phyloP scores from a whole-genome alignment of 352 stramenopile species.

The Thalassiosira tumida region DNA sequence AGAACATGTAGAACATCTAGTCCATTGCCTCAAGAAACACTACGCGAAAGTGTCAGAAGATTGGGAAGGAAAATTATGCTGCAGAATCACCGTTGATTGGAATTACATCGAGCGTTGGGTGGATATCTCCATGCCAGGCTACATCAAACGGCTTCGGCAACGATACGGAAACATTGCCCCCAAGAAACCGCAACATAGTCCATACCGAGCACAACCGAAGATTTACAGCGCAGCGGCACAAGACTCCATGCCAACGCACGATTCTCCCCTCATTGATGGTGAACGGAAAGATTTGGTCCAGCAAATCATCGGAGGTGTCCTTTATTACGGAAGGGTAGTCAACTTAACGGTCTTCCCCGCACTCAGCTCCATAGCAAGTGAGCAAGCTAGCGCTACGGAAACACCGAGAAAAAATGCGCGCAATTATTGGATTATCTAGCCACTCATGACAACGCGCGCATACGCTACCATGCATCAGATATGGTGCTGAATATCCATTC shows the following conservation, averaged over 20 bases:
- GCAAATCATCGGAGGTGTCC: slow-evolving; percentile 19
- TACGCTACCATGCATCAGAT: slow-evolving; percentile 49
- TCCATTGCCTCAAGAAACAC: too few species aligned
- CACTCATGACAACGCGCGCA: slow-evolving; percentile 40
- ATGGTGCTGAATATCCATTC: slow-evolving; percentile 75
- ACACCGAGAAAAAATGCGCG: slow-evolving; percentile 68
- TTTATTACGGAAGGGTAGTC: slow-evolving; percentile 15
- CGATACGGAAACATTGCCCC: slow-evolving; percentile 47
- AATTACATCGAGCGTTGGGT: slow-evolving; percentile 47
- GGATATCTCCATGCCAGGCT: slow-evolving; percentile 51
- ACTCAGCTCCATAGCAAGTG: background rate
- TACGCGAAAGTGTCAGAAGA: background rate
- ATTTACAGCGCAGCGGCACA: slow-evolving; percentile 61
- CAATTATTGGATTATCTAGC: slow-evolving; percentile 72
- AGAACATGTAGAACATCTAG: too few species aligned
- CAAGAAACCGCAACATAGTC: slow-evolving; percentile 52
- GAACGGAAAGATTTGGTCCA: slow-evolving; percentile 12
- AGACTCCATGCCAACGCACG: background rate
- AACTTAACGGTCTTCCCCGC: background rate
- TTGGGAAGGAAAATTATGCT: background rate
- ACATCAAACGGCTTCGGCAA: slow-evolving; percentile 45
- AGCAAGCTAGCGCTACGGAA: background rate
- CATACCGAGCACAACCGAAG: slow-evolving; percentile 30
- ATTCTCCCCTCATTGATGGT: background rate
- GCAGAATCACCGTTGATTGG: slow-evolving; percentile 43